Base-by-base conservation (phyloP, 2,329 filamentous ascomycete genomes). In the Cladosporium sp. region DNA sequence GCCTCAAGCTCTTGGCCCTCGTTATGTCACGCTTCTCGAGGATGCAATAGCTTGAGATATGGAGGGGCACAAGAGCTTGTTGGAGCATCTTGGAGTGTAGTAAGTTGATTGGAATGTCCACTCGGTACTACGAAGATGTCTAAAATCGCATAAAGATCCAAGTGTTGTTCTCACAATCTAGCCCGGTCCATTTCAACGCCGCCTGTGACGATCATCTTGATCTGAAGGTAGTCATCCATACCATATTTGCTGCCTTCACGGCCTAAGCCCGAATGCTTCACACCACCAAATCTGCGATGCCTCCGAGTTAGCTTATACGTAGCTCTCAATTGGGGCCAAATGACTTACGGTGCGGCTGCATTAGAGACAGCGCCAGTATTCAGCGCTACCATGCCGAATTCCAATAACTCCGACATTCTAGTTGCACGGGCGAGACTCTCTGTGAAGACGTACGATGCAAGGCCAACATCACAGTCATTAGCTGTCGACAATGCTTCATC, bases 381-480 rank as follows among this genome's bases (percentile, higher is more conserved):
- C 19, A 67, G 54, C 20, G 59, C 61, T 4, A 63, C 57, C 64
- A 71, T 69, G 12, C 70, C 70, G 35, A 67, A 61, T 53, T 73
- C 66, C 5, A 73, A 59, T 1, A 60, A 63, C 47, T 67, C 67
- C 3, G 68, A 68, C 2, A 72, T 67, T 9, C 69, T 56, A 45
- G 67, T 51, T 7, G 64, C 64, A n/a, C 67, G 53, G 3, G 65
- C 38, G 7, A 71, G 46, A 60, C 66, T 53, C 46, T 68, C 67
- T 7, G 65, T 69, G 47, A 68, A 68, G 8, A 71, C 45, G 16
- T 62, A 63, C 3, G 64, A 62, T 22, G 59, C 68, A 4, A 71
- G 57, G 1, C 67, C 67, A 43, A 62, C 64, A 20, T 69, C 64
- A 18, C 61, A 63, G 29, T 67, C 63, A 38, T 69, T 69, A 1